Evolutionary conservation across 352 stramenopile species (phyloP), one percentile per base, ranked within the genome.

Genomic region (Pythium dissotocum): DNA sequence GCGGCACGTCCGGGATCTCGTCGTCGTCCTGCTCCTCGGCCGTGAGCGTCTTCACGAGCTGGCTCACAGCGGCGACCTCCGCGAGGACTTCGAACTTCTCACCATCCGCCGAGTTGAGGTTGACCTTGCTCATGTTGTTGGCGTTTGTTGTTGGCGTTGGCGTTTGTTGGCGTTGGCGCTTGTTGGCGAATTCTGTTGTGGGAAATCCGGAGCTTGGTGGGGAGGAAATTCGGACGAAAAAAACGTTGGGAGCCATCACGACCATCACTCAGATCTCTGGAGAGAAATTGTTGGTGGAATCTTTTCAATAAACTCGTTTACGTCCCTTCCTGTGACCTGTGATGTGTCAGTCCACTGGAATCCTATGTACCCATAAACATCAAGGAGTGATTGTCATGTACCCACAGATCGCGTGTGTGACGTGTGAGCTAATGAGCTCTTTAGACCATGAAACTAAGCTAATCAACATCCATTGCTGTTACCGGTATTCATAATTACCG

Each of bases 41-140:
- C 38, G 82, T 68, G 28, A 87, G 67, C 72, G 80, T 84, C 73
- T 89, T 76, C 24, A 89, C 75, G 40, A 89, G 70, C 58, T 84
- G 56, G 54, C 77, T 85, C 62, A 84, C 73, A 38, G 60, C 44
- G 12, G 80, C 80, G 18, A 87, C 78, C 8, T 69, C 59, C 4
- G 59, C 32, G 0, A 68, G 40, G 26, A 87, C 75, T 62, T 89
- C 77, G 44, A 89, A 89, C 42, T 68, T 70, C 59, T 89, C 80
- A 38, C 80, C 80, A 55, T 89, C 80, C 66, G 77, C 74, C 26
- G 78, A 89, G 58, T 87, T 63, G 5, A 89, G 72, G 58, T 81
- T 78, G 38, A 89, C 73, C 63, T 80, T 83, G 69, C 58, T 68
- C 66, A 68, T 71, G 35, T 36, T 36, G 33, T 36, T 36, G 33